Evolutionary conservation across 2,329 filamentous ascomycete species (phyloP).

Genomic region (Botrytis elliptica): DNA sequence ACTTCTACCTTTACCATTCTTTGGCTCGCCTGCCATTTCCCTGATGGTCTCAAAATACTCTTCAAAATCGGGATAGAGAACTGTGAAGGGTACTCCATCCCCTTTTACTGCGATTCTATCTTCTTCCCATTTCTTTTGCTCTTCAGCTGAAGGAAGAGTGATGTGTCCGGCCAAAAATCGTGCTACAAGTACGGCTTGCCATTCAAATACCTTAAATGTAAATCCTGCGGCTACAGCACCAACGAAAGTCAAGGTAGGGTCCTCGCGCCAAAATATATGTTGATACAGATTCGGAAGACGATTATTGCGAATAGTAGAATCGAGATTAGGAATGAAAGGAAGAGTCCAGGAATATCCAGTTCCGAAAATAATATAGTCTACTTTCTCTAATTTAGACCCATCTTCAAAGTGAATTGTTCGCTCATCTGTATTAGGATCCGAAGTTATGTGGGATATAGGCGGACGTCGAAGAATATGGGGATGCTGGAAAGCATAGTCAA

Average conservation of each 20-base stretch:
- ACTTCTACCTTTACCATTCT: slow-evolving; percentile 45
- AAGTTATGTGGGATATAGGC: slow-evolving; percentile 49
- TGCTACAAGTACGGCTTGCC: slow-evolving; percentile 63
- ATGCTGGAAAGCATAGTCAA: slow-evolving; percentile 59
- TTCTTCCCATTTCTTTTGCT: slow-evolving; percentile 56
- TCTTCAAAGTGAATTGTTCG: slow-evolving; percentile 56
- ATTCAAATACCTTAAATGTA: slow-evolving; percentile 69
- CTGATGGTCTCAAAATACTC: slow-evolving; percentile 62
- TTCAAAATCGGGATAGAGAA: slow-evolving; percentile 61
- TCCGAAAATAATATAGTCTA: slow-evolving; percentile 65
- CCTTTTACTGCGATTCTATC: slow-evolving; percentile 54
- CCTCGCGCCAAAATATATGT: slow-evolving; percentile 54
- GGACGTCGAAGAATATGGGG: slow-evolving; percentile 50
- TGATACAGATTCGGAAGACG: slow-evolving; percentile 56
- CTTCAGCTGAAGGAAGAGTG: slow-evolving; percentile 48
- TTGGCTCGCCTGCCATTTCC: slow-evolving; percentile 48
- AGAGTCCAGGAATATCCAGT: slow-evolving; percentile 66
- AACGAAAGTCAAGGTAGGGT: slow-evolving; percentile 57
- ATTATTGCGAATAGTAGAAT: slow-evolving; percentile 49
- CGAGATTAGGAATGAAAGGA: slow-evolving; percentile 56
- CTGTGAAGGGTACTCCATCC: slow-evolving; percentile 55
- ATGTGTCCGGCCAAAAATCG: slow-evolving; percentile 56
- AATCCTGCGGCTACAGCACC: slow-evolving; percentile 58
- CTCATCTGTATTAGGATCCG: slow-evolving; percentile 28
- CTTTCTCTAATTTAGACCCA: slow-evolving; percentile 49